Conservation (phyloP, 164 flowering plant species). For the Saururus chinensis region DNA sequence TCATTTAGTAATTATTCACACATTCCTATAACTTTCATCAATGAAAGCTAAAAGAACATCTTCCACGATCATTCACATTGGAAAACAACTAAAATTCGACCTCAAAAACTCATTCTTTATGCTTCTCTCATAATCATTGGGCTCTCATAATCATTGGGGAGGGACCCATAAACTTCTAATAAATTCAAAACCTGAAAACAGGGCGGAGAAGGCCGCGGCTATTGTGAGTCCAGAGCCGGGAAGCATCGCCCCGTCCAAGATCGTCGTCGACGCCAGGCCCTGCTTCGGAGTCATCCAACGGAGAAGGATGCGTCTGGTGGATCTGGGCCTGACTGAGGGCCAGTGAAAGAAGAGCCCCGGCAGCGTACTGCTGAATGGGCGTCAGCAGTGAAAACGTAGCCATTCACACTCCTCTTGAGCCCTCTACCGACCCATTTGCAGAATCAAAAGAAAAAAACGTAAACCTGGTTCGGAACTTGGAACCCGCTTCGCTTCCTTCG, state of each 20-base stretch:
- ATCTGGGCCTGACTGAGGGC: slow-evolving; percentile 83
- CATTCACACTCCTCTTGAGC: neutral
- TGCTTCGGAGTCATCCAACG: slow-evolving; percentile 8
- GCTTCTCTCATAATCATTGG: neutral
- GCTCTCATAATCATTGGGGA: too few species aligned
- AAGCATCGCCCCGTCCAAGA: slow-evolving; percentile 22
- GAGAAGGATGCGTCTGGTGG: slow-evolving; percentile 56
- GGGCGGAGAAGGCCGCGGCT: slow-evolving; percentile 72
- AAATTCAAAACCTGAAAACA: slow-evolving; percentile 40
- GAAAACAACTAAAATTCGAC: too few species aligned
- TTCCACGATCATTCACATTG: too few species aligned
- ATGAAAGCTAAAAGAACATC: too few species aligned
- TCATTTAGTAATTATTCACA: neutral
- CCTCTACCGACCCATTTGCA: too few species aligned
- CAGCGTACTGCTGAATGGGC: slow-evolving; percentile 76
- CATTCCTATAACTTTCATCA: neutral
- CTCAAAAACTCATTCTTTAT: neutral
- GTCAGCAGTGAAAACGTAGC: slow-evolving; percentile 17
- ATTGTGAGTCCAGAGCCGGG: slow-evolving; percentile 75
- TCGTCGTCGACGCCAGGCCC: slow-evolving; percentile 10
- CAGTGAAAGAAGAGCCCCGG: slow-evolving; percentile 60
- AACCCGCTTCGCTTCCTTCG: too few species aligned
- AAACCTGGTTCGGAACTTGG: too few species aligned
- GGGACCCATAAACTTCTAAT: too few species aligned
- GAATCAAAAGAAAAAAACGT: too few species aligned